These are phyloP conservation scores for Fusarium scirpi DNA, from an alignment of 2,329 filamentous ascomycete genomes.

Conservation along the genomic window DNA sequence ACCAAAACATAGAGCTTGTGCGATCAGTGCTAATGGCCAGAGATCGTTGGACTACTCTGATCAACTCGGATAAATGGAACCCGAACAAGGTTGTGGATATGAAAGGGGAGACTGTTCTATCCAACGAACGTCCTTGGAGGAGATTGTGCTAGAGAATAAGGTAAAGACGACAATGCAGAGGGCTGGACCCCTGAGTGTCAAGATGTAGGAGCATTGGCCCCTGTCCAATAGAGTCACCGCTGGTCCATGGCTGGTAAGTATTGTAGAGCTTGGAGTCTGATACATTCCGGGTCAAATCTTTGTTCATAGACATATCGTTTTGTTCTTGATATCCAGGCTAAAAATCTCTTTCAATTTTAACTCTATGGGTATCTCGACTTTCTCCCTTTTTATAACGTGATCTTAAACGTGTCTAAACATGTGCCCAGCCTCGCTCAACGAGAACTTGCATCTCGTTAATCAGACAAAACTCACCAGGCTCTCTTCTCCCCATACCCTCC, in stretches of 20 bases:
- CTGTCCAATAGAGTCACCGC: neutral
- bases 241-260: neutral
- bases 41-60: neutral
- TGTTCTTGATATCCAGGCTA: neutral
- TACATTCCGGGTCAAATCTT: neutral
- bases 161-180: neutral
- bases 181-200: neutral
- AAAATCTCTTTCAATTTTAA: constrained; percentile 1
- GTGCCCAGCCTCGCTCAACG: constrained; percentile 68
- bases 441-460: constrained; percentile 73
- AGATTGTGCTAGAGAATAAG: neutral
- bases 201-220: no score
- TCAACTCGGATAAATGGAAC: neutral
- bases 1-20: neutral
- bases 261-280: neutral
- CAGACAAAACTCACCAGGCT: constrained; percentile 64
- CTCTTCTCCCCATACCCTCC: constrained; percentile 51
- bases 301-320: neutral
- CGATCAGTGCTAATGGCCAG: neutral
- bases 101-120: neutral
- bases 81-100: neutral
- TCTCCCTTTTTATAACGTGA: neutral
- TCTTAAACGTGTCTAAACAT: constrained; percentile 49
- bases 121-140: neutral
- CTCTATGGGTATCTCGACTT: constrained; percentile 30